Evolutionary conservation across 805 yeast species (phyloP).

Genomic region (Helenozyma rhizophorensis): DNA sequence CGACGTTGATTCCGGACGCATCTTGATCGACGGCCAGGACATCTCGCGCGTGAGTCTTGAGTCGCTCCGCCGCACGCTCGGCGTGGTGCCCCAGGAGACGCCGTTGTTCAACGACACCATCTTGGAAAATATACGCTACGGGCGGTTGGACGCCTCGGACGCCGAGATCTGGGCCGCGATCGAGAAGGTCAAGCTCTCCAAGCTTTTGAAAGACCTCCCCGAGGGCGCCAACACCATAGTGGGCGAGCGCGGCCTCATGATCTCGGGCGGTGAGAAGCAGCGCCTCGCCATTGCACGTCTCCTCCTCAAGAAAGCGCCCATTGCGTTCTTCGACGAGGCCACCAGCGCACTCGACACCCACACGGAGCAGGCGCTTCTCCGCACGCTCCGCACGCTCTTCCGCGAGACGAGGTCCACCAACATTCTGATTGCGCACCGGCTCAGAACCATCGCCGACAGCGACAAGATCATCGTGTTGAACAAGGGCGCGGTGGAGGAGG

Average conservation of each 20-base stretch:
- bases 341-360: slow-evolving; percentile 95
- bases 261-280: slow-evolving; percentile 98
- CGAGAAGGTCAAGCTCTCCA: slow-evolving; percentile 62
- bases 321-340: slow-evolving; percentile 95
- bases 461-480: slow-evolving; percentile 88
- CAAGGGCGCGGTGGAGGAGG: slow-evolving; percentile 77
- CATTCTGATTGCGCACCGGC: slow-evolving; percentile 88
- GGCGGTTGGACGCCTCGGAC: slow-evolving; percentile 67
- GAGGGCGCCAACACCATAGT: slow-evolving; percentile 83
- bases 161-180: slow-evolving; percentile 66
- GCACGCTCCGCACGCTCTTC: slow-evolving; percentile 68
- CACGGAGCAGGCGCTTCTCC: slow-evolving; percentile 81
- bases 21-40: slow-evolving; percentile 86
- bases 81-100: slow-evolving; percentile 97
- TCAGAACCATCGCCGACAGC: slow-evolving; percentile 89
- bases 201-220: slow-evolving; percentile 66
- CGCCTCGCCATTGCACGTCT: slow-evolving; percentile 90
- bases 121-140: slow-evolving; percentile 82
- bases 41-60: slow-evolving; percentile 70
- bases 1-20: slow-evolving; percentile 74
- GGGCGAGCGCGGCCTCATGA: slow-evolving; percentile 98
- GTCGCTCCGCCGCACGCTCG: slow-evolving; percentile 67
- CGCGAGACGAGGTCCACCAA: slow-evolving; percentile 58
- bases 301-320: slow-evolving; percentile 79
- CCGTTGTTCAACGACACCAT: slow-evolving; percentile 92